These are phyloP conservation scores for Purshia tridentata DNA, from an alignment of 306 rosid species.

Conservation along the genomic window DNA sequence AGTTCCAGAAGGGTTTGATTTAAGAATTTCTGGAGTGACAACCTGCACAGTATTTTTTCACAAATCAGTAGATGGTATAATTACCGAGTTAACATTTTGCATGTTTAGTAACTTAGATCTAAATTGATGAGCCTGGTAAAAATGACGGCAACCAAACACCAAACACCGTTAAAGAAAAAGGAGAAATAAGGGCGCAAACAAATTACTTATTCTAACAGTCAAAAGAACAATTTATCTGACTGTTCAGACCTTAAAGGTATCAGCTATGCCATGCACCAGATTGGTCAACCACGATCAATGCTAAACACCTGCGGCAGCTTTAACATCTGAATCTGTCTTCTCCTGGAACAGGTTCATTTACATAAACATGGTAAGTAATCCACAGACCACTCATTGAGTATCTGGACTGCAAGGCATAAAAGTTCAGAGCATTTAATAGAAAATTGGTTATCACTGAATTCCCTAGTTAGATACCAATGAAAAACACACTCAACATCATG, in stretches of 20 bases:
- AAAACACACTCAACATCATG: too few relatives aligned
- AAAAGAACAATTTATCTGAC: too few relatives aligned
- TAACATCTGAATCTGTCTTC: slow-evolving; percentile 53
- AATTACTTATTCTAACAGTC: too few relatives aligned
- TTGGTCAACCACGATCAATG: background rate
- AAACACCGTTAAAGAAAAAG: too few relatives aligned
- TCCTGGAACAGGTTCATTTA: slow-evolving; percentile 49
- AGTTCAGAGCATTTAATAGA: background rate
- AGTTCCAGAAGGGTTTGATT: background rate
- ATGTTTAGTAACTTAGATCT: too few relatives aligned
- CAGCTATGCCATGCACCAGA: slow-evolving; percentile 9
- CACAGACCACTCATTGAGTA: background rate
- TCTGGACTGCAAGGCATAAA: background rate
- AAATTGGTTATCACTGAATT: background rate
- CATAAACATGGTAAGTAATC: slow-evolving; percentile 17
- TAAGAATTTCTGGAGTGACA: slow-evolving; percentile 4
- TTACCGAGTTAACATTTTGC: too few relatives aligned
- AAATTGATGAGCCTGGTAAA: too few relatives aligned
- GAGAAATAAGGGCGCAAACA: too few relatives aligned
- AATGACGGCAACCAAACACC: too few relatives aligned
- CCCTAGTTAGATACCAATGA: too few relatives aligned
- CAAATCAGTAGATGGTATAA: background rate
- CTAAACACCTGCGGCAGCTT: slow-evolving; percentile 55
- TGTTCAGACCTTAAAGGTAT: slow-evolving; percentile 8
- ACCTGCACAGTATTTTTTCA: slow-evolving; percentile 2